Evolutionary conservation across 1,139 yeast genomes (phyloP), one percentile per base, ranked within the genome.

Genomic region (Oligophagozyma castellii): DNA sequence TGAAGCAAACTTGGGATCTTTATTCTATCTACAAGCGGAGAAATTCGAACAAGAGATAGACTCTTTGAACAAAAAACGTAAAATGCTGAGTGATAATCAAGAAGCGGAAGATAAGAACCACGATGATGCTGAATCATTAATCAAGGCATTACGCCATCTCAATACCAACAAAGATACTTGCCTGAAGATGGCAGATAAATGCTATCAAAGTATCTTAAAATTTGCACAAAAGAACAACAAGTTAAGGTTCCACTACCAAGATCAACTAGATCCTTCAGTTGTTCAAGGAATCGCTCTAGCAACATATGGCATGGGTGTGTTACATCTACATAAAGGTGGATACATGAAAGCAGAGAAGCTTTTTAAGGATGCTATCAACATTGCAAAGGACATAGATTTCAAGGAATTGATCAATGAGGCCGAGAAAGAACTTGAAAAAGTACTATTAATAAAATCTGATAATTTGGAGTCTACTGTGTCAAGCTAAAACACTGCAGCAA

Each of bases 221-320:
- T 68, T 70, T 25, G 65, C 77, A 3, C 70, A 68, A 37, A 56
- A 61, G 21, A 71, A 75, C 2, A 55, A 61, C 4, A 52, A 52
- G 28, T 30, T 57, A 14, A 51, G 60, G 29, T 52, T 45, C 32
- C 52, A 51, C 27, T 37, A 46, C 25, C 48, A 46, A 14, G 56
- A 56, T 20, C 55, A 65, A 22, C 53, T 67, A 13, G 63, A 63
- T 19, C 55, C 57, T 4, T 57, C 61, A 11, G 62, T 67, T 7
- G 63, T 65, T 5, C 83, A 80, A 38, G 73, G 79, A 2, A 70
- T 77, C 19, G 93, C 93, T 0, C 59, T 83, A 45, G 72, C 94
- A 1, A 73, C 83, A 0, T 86, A 81, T 46, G 93, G 94, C 0
- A 59, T 81, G 23, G 96, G 95, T 0, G 93, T 84, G 4, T 65